phyloP scores from a whole-genome alignment of 768 basidiomycete species.

The Xerocomellus intermedius region DNA sequence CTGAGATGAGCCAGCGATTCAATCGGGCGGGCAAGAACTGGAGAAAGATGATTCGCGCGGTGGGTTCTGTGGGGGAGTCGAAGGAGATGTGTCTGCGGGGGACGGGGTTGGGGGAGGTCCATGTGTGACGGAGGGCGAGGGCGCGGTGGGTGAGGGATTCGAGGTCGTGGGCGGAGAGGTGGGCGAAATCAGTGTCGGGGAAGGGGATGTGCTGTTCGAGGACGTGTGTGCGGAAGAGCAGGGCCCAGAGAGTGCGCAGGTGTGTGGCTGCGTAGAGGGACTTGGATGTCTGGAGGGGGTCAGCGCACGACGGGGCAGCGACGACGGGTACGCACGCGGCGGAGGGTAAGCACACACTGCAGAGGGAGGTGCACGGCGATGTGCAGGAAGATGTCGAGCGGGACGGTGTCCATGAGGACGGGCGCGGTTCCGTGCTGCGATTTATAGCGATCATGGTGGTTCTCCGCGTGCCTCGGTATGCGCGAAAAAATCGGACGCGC shows the following conservation, averaged over 20 bases:
- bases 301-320: background rate
- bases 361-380: slow-evolving; percentile 44
- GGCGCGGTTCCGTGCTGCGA: background rate
- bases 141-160: slow-evolving; percentile 43
- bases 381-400: slow-evolving; percentile 47
- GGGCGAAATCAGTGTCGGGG: slow-evolving; percentile 35
- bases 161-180: slow-evolving; percentile 43
- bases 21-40: slow-evolving; percentile 46
- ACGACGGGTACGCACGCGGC: slow-evolving; percentile 41
- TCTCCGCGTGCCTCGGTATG: background rate
- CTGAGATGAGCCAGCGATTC: slow-evolving; percentile 47
- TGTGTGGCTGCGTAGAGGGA: slow-evolving; percentile 41
- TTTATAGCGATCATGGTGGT: slow-evolving; percentile 3
- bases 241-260: slow-evolving; percentile 50
- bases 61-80: slow-evolving; percentile 18
- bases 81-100: slow-evolving; percentile 29
- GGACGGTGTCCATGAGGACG: slow-evolving; percentile 17
- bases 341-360: slow-evolving; percentile 42
- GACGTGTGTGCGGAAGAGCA: slow-evolving; percentile 42
- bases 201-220: slow-evolving; percentile 45
- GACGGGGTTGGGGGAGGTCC: slow-evolving; percentile 44
- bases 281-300: slow-evolving; percentile 44
- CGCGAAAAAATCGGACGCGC: slow-evolving; percentile 27
- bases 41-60: slow-evolving; percentile 42
- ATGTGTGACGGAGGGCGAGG: slow-evolving; percentile 45